phyloP scores from a whole-genome alignment of 495 filamentous ascomycete species.

The Pseudevernia furfuracea region DNA sequence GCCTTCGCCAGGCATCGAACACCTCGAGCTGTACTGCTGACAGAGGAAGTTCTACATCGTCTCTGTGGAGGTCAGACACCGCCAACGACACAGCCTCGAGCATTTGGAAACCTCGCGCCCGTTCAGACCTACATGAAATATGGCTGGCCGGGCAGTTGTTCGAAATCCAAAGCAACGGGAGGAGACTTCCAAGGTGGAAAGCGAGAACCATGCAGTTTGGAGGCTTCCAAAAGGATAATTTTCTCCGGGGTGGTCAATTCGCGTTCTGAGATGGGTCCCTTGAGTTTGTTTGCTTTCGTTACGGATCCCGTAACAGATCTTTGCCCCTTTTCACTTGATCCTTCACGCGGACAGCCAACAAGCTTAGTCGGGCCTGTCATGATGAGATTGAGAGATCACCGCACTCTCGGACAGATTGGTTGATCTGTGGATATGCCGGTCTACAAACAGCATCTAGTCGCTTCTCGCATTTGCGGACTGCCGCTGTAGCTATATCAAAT shows the following conservation, averaged over 20 bases:
- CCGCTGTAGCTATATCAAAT: neutral
- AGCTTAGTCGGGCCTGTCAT: neutral
- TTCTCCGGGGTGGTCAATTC: slow-evolving; percentile 64
- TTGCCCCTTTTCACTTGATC: too few species aligned
- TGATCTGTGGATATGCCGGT: neutral
- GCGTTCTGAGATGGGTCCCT: slow-evolving; percentile 46
- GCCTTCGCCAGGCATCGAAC: slow-evolving; percentile 76
- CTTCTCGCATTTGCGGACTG: neutral
- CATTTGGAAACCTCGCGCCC: neutral
- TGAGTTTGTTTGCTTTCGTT: slow-evolving; percentile 23
- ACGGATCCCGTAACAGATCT: slow-evolving; percentile 33
- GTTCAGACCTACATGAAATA: slow-evolving; percentile 47
- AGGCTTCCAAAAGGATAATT: slow-evolving; percentile 67
- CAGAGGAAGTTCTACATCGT: slow-evolving; percentile 57
- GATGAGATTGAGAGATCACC: neutral
- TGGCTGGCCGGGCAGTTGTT: slow-evolving; percentile 27
- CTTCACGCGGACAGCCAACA: neutral
- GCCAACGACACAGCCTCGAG: neutral
- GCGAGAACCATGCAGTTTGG: slow-evolving; percentile 67
- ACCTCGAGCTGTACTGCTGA: slow-evolving; percentile 62
- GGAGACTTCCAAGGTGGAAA: slow-evolving; percentile 74
- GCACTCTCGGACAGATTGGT: neutral
- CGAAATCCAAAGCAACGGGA: slow-evolving; percentile 50
- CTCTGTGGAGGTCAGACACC: slow-evolving; percentile 46
- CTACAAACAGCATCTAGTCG: neutral